A percentile compares a stretch with the other conserved stretches of the same genome.
These are phyloP conservation scores for Plantago rigida DNA, from an alignment of 305 asterid species.

Conservation along the genomic window DNA sequence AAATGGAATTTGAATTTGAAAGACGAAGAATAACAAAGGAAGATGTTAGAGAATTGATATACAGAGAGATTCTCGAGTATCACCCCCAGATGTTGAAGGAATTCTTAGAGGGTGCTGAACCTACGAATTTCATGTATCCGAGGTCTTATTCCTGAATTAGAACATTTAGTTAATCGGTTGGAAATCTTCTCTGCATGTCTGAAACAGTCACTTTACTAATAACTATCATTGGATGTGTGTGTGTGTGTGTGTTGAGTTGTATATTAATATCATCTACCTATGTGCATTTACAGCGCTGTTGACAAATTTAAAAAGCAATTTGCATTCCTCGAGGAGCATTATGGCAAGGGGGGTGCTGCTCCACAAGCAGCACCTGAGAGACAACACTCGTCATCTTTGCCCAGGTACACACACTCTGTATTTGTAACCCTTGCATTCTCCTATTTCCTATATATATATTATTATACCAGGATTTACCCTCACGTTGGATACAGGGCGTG, in stretches of 20 bases:
- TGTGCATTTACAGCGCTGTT: conserved; percentile 55
- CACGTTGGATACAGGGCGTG: conserved; percentile 45
- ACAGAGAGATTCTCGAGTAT: conserved; percentile 83
- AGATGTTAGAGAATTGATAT: conserved; percentile 80
- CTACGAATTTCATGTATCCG: conserved; percentile 90
- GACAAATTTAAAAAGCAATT: conserved; percentile 94
- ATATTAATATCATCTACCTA: neutral
- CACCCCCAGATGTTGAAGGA: conserved; percentile 95
- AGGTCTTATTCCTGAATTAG: conserved; percentile 38
- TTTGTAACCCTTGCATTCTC: neutral
- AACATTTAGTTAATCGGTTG: neutral
- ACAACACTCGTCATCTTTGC: conserved; percentile 87
- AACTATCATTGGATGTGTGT: no score
- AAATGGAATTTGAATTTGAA: conserved; percentile 96
- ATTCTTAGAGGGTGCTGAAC: conserved; percentile 79
- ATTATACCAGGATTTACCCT: neutral
- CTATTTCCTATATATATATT: neutral
- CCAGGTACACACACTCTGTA: conserved; percentile 42
- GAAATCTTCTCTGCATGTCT: neutral
- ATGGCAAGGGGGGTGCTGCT: conserved; percentile 71
- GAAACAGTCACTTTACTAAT: no score
- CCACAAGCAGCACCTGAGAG: conserved; percentile 55
- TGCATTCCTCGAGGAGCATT: conserved; percentile 85
- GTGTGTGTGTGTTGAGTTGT: no score
- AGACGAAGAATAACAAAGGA: conserved; percentile 92